Base-by-base conservation (phyloP, 148 eudicot genomes). In the Amaranthus palmeri region DNA sequence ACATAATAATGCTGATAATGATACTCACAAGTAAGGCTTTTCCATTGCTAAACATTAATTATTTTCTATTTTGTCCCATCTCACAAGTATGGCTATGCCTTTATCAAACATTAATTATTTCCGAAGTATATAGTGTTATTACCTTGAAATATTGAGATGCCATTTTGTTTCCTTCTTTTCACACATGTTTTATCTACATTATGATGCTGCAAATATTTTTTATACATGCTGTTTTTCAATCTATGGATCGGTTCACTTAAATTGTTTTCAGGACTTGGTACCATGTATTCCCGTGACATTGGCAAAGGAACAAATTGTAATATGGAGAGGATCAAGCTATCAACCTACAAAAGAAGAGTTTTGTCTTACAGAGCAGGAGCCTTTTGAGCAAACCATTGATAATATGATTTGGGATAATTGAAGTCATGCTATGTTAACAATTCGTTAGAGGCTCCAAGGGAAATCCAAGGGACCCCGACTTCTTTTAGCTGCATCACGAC, bases 261-360 rank as follows among this genome's bases (percentile, higher is more conserved):
- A 11, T 63, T 64, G 58, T 4, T 8, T 3, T 50, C 87, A 91
- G 98, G 98, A 91, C 57, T 80, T 91, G 75, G 98, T 93, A 71
- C 97, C 97, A 7, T 93, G 97, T 75, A 62, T 86, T 40, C 83
- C 86, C 51, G 93, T 95, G 18, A 85, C 97, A 53, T 91, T 93
- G 77, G 82, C 76, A 43, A 95, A 95, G 79, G 93, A 89, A 72
- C 99, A 95, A 74, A 76, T 95, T 63, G 96, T 95, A 49, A 67
- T 88, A 10, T 95, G 99, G 99, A 84, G 96, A 77, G 99, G 97
- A 57, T 73, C 81, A 41, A 70, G 87, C 68, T 88, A 89, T 68
- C 77, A 84, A 69, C 88, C 86, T 8, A 36, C 15, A 43, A 81
- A 85, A 65, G 92, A 77, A 9, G 84, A 83, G 41, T 58, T 74